These are phyloP conservation scores for Sugiyamaella floridensis DNA, from an alignment of 805 yeast genomes.

Conservation along the genomic window DNA sequence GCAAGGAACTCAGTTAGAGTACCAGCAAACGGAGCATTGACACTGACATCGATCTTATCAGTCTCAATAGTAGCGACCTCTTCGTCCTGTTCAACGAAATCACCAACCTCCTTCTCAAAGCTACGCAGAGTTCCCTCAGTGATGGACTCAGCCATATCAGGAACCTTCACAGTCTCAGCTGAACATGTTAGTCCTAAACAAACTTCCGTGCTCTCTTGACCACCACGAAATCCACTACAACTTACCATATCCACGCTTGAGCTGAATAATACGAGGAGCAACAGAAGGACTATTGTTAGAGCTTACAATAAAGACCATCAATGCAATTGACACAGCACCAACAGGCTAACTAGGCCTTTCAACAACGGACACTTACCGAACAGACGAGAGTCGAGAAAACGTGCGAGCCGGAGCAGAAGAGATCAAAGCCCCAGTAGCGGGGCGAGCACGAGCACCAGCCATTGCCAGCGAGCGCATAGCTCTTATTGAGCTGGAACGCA, in stretches of 20 bases:
- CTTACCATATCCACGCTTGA: conserved; percentile 17
- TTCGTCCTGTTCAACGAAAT: conserved; percentile 79
- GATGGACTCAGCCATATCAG: conserved; percentile 97
- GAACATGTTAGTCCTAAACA: conserved; percentile 5
- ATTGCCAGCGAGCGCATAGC: conserved; percentile 1
- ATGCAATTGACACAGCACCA: background rate
- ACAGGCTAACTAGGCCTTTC: background rate
- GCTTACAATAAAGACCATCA: background rate
- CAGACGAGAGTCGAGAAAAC: background rate
- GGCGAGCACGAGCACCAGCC: background rate
- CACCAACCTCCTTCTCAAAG: conserved; percentile 64
- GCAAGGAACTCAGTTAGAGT: conserved; percentile 78
- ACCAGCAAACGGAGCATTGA: conserved; percentile 90
- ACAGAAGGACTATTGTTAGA: background rate
- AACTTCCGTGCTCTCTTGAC: too few species aligned
- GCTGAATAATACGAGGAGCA: background rate
- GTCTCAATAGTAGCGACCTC: conserved; percentile 95
- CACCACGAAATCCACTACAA: background rate
- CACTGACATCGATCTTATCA: conserved; percentile 96
- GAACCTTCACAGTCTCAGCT: conserved; percentile 67
- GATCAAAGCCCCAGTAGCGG: background rate
- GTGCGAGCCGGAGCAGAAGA: background rate
- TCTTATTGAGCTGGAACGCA: background rate
- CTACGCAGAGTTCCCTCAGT: conserved; percentile 89
- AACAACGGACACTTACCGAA: background rate